Base-by-base conservation (phyloP, 345 rosid genomes). In the Ceriops decandra region DNA sequence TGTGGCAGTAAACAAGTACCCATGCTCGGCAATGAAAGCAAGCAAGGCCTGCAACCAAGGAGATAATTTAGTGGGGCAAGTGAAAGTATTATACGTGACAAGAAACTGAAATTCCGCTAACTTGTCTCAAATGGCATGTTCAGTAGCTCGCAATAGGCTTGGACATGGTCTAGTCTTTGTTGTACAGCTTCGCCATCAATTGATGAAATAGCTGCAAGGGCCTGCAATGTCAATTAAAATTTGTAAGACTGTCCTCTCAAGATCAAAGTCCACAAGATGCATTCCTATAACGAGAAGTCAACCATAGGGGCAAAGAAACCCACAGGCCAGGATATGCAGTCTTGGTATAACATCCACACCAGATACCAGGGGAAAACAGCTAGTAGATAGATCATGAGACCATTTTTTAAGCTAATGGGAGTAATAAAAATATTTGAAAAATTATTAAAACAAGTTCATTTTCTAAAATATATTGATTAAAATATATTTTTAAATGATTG, bases 51-150 rank as follows among this genome's bases (percentile, higher is more conserved):
- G 90, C 52, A 74, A 69, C 70, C 71, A 63, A 19, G 53, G 7
- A 67, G 32, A 59, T 3, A 42, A 68, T 11, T 68, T 63, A 71
- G 65, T 32, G 54, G 11, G 17, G 68, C 33, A 67, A 6, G 1
- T 19, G 27, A 63, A 52, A 32, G 22, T 13, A n/a, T 46, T 53
- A 21, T 38, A 6, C 3, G 56, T 8, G 1, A 56, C 16, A 72
- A 28, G 22, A 61, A 68, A 31, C 11, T 24, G 6, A 5, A 36
- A 30, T 52, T 72, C 22, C 28, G 58, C 60, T 57, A 68, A 57
- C 89, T 85, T 84, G 83, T 98, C 90, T 95, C 99, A 72, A 78
- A 92, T 73, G 97, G 96, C 98, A 95, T 90, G 81, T 95, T 92
- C 68, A 95, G 70, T 57, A 95, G 87, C 74, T 95, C 99, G 52